phyloP scores from a whole-genome alignment of 2,329 filamentous ascomycete species.

The Pseudocercospora ulei region DNA sequence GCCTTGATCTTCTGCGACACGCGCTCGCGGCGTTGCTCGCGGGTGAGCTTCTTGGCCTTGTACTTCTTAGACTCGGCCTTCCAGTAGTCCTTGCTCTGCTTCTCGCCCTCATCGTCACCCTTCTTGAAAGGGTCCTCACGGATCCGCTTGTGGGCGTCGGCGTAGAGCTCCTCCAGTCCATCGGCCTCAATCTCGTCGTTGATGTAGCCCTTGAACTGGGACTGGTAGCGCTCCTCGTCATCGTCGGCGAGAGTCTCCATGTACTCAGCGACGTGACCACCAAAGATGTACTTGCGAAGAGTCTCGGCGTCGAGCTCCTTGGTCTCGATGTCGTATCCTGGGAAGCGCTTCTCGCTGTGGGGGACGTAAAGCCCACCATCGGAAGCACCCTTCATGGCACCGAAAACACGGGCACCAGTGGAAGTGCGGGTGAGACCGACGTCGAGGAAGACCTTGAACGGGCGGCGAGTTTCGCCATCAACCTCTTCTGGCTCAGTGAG shows the following conservation, averaged over 20 bases:
- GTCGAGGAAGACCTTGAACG: conserved; percentile 98
- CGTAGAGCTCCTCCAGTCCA: conserved; percentile 91
- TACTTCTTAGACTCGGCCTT: conserved; percentile 75
- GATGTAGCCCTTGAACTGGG: conserved; percentile 95
- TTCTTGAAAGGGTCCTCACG: conserved; percentile 98
- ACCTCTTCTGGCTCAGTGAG: conserved; percentile 90
- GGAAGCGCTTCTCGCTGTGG: conserved; percentile 99
- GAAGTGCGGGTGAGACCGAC: conserved; percentile 95
- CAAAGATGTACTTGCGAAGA: conserved; percentile 99
- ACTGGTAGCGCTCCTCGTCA: conserved; percentile 99
- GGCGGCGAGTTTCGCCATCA: conserved; percentile 77
- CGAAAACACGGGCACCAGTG: conserved; percentile 97
- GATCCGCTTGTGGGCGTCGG: conserved; percentile 90
- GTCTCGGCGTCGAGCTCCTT: conserved; percentile 97
- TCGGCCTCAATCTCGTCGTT: conserved; percentile 95
- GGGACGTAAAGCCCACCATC: conserved; percentile 95
- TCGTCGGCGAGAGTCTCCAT: conserved; percentile 99
- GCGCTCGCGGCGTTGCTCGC: conserved; percentile 70
- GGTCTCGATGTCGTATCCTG: conserved; percentile 90
- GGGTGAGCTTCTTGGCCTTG: conserved; percentile 65
- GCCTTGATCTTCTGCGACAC: conserved; percentile 87
- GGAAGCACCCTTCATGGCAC: conserved; percentile 98
- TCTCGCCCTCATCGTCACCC: conserved; percentile 59
- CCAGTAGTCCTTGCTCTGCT: conserved; percentile 89
- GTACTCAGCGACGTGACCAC: conserved; percentile 97